A percentile compares a stretch with the other conserved stretches of the same genome.
These are phyloP conservation scores for Hansenula anomala DNA, from an alignment of 1,139 yeast species.

Conservation along the genomic window DNA sequence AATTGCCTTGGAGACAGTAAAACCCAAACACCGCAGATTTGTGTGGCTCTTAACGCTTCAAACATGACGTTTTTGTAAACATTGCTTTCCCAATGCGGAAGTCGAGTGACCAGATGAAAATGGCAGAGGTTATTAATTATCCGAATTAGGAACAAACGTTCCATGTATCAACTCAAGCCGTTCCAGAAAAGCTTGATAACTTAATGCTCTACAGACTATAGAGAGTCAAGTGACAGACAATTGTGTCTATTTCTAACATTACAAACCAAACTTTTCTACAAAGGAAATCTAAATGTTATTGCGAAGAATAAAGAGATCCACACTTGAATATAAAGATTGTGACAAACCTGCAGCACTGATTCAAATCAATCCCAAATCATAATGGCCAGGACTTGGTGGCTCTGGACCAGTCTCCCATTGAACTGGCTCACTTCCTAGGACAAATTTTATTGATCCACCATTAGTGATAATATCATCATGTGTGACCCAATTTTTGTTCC, in stretches of 20 bases:
- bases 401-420: slow-evolving; percentile 14
- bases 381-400: slow-evolving; percentile 14
- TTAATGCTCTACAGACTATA: no score
- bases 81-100: slow-evolving; percentile 1
- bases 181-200: no score
- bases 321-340: no score
- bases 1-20: slow-evolving; percentile 1
- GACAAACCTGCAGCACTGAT: no score
- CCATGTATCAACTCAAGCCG: no score
- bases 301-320: no score
- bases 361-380: background rate
- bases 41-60: background rate
- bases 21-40: background rate
- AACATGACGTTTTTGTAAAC: background rate
- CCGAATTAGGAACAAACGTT: background rate
- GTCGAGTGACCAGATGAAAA: no score
- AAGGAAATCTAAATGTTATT: no score
- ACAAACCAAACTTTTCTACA: no score
- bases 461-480: slow-evolving; percentile 30
- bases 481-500: slow-evolving; percentile 30
- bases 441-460: slow-evolving; percentile 23
- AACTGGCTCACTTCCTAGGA: slow-evolving; percentile 9
- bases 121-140: background rate
- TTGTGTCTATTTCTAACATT: no score
- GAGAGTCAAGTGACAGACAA: no score